These are phyloP conservation scores for Candida piceae DNA, from an alignment of 805 yeast genomes.

Conservation along the genomic window DNA sequence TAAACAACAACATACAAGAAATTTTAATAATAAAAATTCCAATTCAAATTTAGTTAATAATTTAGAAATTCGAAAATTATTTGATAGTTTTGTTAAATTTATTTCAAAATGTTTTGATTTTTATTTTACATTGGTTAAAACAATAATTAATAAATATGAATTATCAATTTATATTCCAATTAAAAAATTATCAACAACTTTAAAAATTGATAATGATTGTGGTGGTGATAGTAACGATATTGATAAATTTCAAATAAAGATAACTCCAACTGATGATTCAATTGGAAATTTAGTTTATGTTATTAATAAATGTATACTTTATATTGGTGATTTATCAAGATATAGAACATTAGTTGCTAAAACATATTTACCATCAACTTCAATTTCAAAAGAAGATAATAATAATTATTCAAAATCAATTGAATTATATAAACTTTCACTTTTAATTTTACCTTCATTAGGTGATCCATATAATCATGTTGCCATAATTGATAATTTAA, in stretches of 20 bases:
- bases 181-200: slow-evolving; percentile 27
- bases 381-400: slow-evolving; percentile 31
- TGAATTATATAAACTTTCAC: slow-evolving; percentile 47
- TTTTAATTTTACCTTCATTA: slow-evolving; percentile 56
- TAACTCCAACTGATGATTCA: slow-evolving; percentile 10
- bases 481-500: slow-evolving; percentile 50
- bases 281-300: slow-evolving; percentile 33
- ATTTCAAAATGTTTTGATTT: slow-evolving; percentile 43
- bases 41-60: slow-evolving; percentile 26
- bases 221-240: too few relatives aligned
- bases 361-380: slow-evolving; percentile 31
- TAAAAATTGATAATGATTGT: slow-evolving; percentile 16
- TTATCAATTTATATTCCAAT: slow-evolving; percentile 31
- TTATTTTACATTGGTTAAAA: slow-evolving; percentile 39
- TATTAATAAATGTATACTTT: slow-evolving; percentile 44
- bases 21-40: too few relatives aligned
- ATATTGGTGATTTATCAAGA: slow-evolving; percentile 55
- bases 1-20: too few relatives aligned
- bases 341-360: slow-evolving; percentile 48
- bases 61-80: slow-evolving; percentile 54
- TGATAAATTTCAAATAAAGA: not conserved
- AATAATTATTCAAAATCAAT: slow-evolving; percentile 40
- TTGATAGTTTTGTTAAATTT: slow-evolving; percentile 46
- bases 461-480: slow-evolving; percentile 63
- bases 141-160: slow-evolving; percentile 35